A percentile compares a stretch with the other conserved stretches of the same genome.
Evolutionary conservation across 768 basidiomycete species (phyloP).

Genomic region (Steccherinum ochraceum): DNA sequence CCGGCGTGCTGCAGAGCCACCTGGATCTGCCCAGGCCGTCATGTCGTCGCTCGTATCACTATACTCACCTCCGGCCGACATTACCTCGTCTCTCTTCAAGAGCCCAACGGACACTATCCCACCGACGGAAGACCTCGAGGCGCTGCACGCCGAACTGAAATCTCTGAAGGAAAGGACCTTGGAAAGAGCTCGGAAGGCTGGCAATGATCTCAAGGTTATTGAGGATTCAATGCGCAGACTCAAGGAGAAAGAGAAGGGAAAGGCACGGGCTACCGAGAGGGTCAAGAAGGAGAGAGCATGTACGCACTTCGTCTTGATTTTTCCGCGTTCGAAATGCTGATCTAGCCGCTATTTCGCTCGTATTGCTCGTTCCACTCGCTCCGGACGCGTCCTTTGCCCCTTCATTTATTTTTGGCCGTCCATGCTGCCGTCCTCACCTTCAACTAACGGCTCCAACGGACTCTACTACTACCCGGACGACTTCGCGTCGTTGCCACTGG

Average conservation of each 20-base stretch:
- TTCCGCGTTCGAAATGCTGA: not conserved
- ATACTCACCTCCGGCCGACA: slow-evolving; percentile 40
- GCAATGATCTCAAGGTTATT: slow-evolving; percentile 66
- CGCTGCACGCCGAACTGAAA: slow-evolving; percentile 55
- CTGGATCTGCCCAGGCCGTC: slow-evolving; percentile 5
- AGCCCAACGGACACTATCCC: slow-evolving; percentile 61
- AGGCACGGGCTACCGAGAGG: slow-evolving; percentile 66
- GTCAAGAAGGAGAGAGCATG: slow-evolving; percentile 71
- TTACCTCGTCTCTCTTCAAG: slow-evolving; percentile 58
- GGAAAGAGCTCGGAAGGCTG: slow-evolving; percentile 68
- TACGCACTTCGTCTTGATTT: slow-evolving; percentile 35
- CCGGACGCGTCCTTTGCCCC: too few species aligned
- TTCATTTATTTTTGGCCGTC: too few species aligned
- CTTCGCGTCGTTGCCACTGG: too few species aligned
- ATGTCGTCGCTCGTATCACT: slow-evolving; percentile 60
- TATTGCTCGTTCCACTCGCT: slow-evolving; percentile 5
- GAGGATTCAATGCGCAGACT: slow-evolving; percentile 72
- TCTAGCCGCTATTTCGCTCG: not conserved
- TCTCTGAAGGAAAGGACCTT: slow-evolving; percentile 45
- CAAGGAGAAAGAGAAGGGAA: slow-evolving; percentile 72
- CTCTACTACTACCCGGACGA: too few species aligned
- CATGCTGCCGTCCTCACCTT: too few species aligned
- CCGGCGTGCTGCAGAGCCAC: slow-evolving; percentile 6
- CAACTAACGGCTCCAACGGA: too few species aligned
- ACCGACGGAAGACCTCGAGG: slow-evolving; percentile 64